Base-by-base conservation (phyloP, 805 yeast species). In the Candida taoyuanica region DNA sequence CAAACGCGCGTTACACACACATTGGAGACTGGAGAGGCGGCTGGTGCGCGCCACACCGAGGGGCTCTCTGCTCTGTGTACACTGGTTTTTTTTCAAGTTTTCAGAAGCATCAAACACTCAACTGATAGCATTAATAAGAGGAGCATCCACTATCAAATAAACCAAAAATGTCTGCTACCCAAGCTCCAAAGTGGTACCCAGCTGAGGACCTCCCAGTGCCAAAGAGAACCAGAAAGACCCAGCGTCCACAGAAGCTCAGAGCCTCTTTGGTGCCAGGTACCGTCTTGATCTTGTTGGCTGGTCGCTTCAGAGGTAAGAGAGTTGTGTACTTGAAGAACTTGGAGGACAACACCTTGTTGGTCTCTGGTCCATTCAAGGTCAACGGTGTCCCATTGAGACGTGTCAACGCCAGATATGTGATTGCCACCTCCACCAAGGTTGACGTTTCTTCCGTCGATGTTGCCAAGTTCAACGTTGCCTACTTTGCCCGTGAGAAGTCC, bases 271-370 rank as follows among this genome's bases (percentile, higher is more conserved):
- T 85, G 56, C 97, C 97, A 71, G 98, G 98, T 70, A 84, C 97
- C 65, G 97, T 91, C 59, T 78, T 93, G 68, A 91, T 91, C 71
- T 76, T 91, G 69, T 81, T 91, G 68, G 97, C 98, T 63, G 98
- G 98, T 70, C 87, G 96, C 74, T 91, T 87, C 95, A 86, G 98
- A 75, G 98, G 98, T 71, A 93, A 91, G 87, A 89, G 98, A 77
- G 98, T 93, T 62, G 97, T 91, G 51, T 85, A 84, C 85, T 82
- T 91, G 70, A 91, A 89, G 83, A 75, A 84, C 72, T 81, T 93
- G 68, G 97, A 88, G 75, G 98, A 93, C 82, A 86, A 87, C 87
- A 91, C 97, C 56, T 77, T 91, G 63, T 85, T 91, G 67, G 96
- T 91, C 53, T 75, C 96, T 48, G 98, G 98, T 68, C 98, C 98